Conservation (phyloP, 768 basidiomycete genomes). For the Brasilioporus rufonigricans region DNA sequence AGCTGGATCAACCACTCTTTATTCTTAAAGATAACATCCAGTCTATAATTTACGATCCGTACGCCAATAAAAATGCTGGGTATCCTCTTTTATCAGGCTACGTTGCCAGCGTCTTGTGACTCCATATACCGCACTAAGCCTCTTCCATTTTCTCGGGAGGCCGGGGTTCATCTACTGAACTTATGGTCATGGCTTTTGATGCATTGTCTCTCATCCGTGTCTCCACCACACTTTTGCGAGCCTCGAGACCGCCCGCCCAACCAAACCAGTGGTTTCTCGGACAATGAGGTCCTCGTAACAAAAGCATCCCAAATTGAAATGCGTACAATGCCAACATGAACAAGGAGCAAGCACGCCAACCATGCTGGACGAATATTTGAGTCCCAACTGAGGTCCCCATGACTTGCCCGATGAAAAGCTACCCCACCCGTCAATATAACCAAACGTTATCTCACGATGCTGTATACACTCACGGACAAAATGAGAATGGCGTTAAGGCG, state of each 20-base stretch:
- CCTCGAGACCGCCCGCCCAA: conserved; percentile 54
- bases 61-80: no score
- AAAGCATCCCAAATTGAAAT: conserved; percentile 53
- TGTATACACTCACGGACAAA: conserved; percentile 49
- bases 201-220: background rate
- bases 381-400: conserved; percentile 79
- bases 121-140: background rate
- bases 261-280: conserved; percentile 54
- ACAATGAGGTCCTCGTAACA: conserved; percentile 67
- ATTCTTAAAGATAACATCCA: no score
- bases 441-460: background rate
- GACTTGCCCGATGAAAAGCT: conserved; percentile 77
- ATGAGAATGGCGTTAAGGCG: conserved; percentile 77
- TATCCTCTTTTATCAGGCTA: no score
- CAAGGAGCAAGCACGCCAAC: conserved; percentile 67
- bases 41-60: no score
- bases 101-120: no score
- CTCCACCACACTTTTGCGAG: conserved; percentile 38
- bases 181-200: background rate
- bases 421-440: background rate
- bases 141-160: conserved; percentile 8
- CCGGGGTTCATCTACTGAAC: conserved; percentile 1
- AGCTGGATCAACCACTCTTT: no score
- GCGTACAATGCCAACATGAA: conserved; percentile 59
- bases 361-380: conserved; percentile 61